Percentiles rank a stretch among this genome's conserved stretches.
Conservation (phyloP, 169 alveolate genomes). For the Eimeria acervulina region DNA sequence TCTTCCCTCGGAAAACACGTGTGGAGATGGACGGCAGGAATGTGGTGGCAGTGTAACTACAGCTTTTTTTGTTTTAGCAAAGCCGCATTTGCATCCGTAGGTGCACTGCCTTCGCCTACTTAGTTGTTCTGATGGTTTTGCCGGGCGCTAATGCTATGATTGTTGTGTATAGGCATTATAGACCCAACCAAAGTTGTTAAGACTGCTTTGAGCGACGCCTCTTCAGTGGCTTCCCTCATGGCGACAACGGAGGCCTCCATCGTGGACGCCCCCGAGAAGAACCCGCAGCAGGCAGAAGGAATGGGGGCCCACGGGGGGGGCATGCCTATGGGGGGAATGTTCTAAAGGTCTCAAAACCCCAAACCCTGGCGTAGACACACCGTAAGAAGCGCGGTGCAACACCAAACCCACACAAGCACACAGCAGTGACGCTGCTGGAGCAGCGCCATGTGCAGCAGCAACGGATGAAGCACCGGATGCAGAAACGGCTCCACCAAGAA, state of each 20-base stretch:
- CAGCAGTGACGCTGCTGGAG: not conserved
- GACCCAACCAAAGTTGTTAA: constrained; percentile 99
- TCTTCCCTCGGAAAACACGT: no score
- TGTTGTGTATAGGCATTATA: constrained; percentile 93
- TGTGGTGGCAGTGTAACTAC: not conserved
- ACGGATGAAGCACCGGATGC: not conserved
- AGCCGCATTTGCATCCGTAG: not conserved
- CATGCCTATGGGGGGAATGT: constrained; percentile 85
- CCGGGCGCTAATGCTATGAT: not conserved
- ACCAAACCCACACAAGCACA: not conserved
- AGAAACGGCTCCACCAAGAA: not conserved
- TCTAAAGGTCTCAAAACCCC: not conserved
- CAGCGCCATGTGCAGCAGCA: not conserved
- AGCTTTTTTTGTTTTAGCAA: not conserved
- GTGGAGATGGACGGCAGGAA: no score
- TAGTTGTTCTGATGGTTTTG: not conserved
- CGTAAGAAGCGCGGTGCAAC: not conserved
- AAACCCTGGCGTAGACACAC: constrained; percentile 3
- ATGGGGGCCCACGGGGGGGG: constrained; percentile 47
- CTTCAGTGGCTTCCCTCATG: constrained; percentile 98
- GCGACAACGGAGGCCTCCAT: constrained; percentile 97
- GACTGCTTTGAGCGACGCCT: constrained; percentile 98
- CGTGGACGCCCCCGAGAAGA: constrained; percentile 83
- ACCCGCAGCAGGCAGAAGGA: not conserved
- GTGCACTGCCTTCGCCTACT: no score